Conservation (phyloP, 352 stramenopile genomes). For the Phytophthora fragariae region DNA sequence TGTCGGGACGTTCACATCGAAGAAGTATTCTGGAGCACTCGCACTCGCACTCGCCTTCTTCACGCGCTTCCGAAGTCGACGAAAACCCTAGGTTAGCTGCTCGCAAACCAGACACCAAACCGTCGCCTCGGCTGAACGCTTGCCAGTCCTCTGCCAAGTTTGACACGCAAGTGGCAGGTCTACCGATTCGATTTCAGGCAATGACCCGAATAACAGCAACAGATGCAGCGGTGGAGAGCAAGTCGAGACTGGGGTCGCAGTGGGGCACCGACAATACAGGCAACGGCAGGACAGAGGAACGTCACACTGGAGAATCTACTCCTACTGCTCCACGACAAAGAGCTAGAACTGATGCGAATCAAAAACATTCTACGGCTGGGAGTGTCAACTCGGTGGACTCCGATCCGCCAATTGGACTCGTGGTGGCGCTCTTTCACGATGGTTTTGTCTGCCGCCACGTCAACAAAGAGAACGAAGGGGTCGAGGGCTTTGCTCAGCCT, state of each 20-base stretch:
- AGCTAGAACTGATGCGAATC: slow-evolving; percentile 8
- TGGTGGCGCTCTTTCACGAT: slow-evolving; percentile 70
- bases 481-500: slow-evolving; percentile 76
- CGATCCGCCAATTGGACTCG: slow-evolving; percentile 34
- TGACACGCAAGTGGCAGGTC: slow-evolving; percentile 35
- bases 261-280: background rate
- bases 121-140: slow-evolving; percentile 9
- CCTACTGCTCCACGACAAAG: background rate
- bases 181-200: slow-evolving; percentile 29
- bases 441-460: slow-evolving; percentile 76
- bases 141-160: slow-evolving; percentile 22
- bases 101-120: slow-evolving; percentile 4
- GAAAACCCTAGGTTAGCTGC: background rate
- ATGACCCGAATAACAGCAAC: slow-evolving; percentile 29
- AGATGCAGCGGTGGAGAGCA: slow-evolving; percentile 2
- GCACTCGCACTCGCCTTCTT: slow-evolving; percentile 8
- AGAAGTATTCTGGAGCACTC: background rate
- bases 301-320: background rate
- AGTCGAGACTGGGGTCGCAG: background rate
- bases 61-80: slow-evolving; percentile 3
- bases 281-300: background rate
- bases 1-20: slow-evolving; percentile 15
- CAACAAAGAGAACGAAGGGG: slow-evolving; percentile 53
- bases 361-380: background rate
- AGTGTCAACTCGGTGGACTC: background rate